phyloP scores from a whole-genome alignment of 176 grass and related monocot genomes.

The Themeda triandra region DNA sequence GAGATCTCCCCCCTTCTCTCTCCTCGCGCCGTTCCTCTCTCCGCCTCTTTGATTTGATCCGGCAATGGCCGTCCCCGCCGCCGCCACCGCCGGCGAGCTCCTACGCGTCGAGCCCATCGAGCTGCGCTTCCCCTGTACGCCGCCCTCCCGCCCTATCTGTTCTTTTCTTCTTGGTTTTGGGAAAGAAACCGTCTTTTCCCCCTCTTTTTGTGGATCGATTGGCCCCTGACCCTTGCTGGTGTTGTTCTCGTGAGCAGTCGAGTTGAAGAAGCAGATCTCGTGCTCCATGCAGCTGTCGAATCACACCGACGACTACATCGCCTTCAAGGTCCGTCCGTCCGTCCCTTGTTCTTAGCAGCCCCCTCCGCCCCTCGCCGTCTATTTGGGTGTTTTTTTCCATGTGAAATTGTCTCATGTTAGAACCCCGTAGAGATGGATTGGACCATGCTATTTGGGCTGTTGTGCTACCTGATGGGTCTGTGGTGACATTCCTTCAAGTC shows the following conservation, averaged over 20 bases:
- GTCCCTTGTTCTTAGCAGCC: background rate
- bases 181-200: background rate
- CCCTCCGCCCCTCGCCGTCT: background rate
- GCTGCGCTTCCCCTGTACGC: slow-evolving; percentile 57
- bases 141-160: background rate
- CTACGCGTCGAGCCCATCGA: slow-evolving; percentile 62
- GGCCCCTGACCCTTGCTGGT: slow-evolving; percentile 1
- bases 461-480: background rate
- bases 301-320: slow-evolving; percentile 57
- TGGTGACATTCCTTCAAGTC: background rate
- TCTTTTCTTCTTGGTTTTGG: background rate
- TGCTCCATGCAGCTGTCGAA: slow-evolving; percentile 81
- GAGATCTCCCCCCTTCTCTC: slow-evolving; percentile 24
- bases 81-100: slow-evolving; percentile 46
- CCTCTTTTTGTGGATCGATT: slow-evolving; percentile 23
- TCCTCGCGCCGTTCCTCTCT: background rate
- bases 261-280: slow-evolving; percentile 83
- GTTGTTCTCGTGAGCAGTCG: slow-evolving; percentile 46
- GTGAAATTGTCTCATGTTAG: slow-evolving; percentile 2
- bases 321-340: slow-evolving; percentile 59
- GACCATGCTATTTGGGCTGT: background rate
- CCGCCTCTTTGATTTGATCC: slow-evolving; percentile 17
- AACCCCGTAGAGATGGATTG: slow-evolving; percentile 8
- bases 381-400: background rate
- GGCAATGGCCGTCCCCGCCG: slow-evolving; percentile 37